phyloP scores from a whole-genome alignment of 2,329 filamentous ascomycete genomes.

The Diaporthe sp. region DNA sequence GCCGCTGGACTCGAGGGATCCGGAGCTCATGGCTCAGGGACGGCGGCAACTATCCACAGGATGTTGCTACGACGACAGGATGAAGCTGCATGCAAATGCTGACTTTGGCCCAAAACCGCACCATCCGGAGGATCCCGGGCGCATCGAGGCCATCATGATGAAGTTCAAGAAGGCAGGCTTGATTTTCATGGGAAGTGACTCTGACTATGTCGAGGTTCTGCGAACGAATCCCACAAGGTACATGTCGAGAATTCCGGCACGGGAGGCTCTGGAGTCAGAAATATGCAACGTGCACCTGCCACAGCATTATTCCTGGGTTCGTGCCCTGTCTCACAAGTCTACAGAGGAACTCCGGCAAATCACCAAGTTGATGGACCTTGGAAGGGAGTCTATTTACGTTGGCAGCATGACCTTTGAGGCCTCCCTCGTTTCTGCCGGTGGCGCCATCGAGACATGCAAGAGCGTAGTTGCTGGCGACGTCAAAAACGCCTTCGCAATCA shows the following conservation, averaged over 20 bases:
- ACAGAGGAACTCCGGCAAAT: constrained; percentile 75
- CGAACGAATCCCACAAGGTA: constrained; percentile 66
- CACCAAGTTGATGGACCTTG: constrained; percentile 69
- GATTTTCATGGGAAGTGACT: constrained; percentile 71
- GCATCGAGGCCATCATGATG: constrained; percentile 93
- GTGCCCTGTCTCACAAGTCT: constrained; percentile 62
- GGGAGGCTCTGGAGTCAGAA: constrained; percentile 82
- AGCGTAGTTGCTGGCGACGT: constrained; percentile 86
- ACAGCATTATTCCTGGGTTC: constrained; percentile 84
- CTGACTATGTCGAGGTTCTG: constrained; percentile 63
- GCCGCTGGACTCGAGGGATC: constrained; percentile 41
- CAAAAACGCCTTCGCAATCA: constrained; percentile 95
- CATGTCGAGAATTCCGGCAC: constrained; percentile 82
- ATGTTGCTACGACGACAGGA: constrained; percentile 90
- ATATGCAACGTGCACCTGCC: constrained; percentile 82
- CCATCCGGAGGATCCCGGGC: constrained; percentile 92
- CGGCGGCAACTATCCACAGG: constrained; percentile 73
- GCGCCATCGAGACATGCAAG: constrained; percentile 94
- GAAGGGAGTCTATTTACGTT: constrained; percentile 83
- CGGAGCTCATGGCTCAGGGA: constrained; percentile 43
- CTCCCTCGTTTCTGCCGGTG: constrained; percentile 86
- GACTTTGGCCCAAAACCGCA: constrained; percentile 79
- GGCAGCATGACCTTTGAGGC: constrained; percentile 85
- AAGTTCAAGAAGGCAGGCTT: constrained; percentile 86
- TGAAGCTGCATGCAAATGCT: constrained; percentile 94